Percentiles rank a stretch among this genome's conserved stretches.
phyloP scores from a whole-genome alignment of 2,329 filamentous ascomycete species.

The Daldinia eschscholtzii region DNA sequence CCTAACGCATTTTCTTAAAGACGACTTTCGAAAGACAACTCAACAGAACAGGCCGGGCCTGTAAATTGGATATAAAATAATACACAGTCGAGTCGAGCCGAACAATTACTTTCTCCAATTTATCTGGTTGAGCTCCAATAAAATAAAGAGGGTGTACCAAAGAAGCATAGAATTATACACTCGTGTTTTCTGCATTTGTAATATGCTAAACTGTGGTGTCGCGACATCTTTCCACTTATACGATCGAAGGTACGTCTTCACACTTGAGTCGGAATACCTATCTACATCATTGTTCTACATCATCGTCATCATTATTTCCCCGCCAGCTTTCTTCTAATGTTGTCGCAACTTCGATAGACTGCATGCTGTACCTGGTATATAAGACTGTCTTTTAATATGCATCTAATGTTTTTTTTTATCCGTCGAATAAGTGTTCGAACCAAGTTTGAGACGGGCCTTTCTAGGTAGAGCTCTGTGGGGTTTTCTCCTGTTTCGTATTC shows the following conservation, averaged over 20 bases:
- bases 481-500: conserved; percentile 26
- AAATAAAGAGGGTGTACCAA: conserved; percentile 10
- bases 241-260: conserved; percentile 32
- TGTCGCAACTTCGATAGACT: conserved; percentile 17
- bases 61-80: conserved; percentile 19
- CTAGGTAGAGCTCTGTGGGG: conserved; percentile 14
- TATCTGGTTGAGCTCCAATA: conserved; percentile 8
- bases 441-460: conserved; percentile 25
- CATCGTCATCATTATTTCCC: conserved; percentile 1
- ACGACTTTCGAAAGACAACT: conserved; percentile 6
- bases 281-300: background rate
- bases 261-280: background rate
- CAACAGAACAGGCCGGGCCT: conserved; percentile 34
- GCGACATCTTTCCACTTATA: conserved; percentile 21
- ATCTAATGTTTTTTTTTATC: conserved; percentile 20
- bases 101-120: conserved; percentile 14
- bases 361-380: conserved; percentile 27
- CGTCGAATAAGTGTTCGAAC: conserved; percentile 32
- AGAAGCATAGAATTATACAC: conserved; percentile 2
- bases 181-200: conserved; percentile 5
- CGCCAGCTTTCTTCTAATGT: conserved; percentile 9
- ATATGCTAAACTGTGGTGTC: conserved; percentile 7
- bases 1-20: conserved; percentile 9
- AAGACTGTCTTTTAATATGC: conserved; percentile 29
- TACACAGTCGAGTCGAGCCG: conserved; percentile 5